These are phyloP conservation scores for Phytophthora sp. DNA, from an alignment of 352 stramenopile genomes.

Conservation along the genomic window DNA sequence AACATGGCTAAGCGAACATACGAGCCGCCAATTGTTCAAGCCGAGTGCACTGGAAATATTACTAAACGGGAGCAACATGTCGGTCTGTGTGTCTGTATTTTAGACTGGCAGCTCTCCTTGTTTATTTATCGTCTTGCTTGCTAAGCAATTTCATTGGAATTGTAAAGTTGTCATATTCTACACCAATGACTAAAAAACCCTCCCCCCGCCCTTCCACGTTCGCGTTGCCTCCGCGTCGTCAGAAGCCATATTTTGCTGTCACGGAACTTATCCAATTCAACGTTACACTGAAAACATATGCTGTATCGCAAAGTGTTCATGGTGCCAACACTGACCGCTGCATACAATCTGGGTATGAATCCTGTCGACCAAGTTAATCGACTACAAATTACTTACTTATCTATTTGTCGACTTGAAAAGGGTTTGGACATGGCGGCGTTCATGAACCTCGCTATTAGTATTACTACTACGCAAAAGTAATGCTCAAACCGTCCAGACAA, in stretches of 20 bases:
- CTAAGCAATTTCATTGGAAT: constrained; percentile 27
- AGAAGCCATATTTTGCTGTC: constrained; percentile 17
- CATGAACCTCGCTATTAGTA: constrained; percentile 20
- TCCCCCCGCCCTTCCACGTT: neutral
- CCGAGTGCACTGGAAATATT: constrained; percentile 9
- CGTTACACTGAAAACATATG: constrained; percentile 17
- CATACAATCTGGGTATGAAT: constrained; percentile 18
- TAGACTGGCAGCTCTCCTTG: no score
- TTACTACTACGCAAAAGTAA: neutral
- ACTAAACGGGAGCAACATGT: no score
- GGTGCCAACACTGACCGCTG: constrained; percentile 3
- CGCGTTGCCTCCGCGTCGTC: neutral
- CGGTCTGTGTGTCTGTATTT: no score
- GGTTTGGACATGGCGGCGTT: constrained; percentile 15
- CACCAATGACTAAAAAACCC: constrained; percentile 16
- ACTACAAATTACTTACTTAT: constrained; percentile 12
- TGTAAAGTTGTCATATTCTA: constrained; percentile 26
- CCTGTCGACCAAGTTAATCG: constrained; percentile 17
- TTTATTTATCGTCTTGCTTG: no score
- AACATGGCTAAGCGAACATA: neutral
- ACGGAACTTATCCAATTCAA: constrained; percentile 7
- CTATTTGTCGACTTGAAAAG: constrained; percentile 16
- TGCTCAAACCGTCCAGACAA: neutral
- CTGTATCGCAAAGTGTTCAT: constrained; percentile 11
- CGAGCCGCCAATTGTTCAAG: neutral